A percentile compares a stretch with the other conserved stretches of the same genome.
These are phyloP conservation scores for Xylaria sp. DNA, from an alignment of 495 filamentous ascomycete species.

Conservation along the genomic window DNA sequence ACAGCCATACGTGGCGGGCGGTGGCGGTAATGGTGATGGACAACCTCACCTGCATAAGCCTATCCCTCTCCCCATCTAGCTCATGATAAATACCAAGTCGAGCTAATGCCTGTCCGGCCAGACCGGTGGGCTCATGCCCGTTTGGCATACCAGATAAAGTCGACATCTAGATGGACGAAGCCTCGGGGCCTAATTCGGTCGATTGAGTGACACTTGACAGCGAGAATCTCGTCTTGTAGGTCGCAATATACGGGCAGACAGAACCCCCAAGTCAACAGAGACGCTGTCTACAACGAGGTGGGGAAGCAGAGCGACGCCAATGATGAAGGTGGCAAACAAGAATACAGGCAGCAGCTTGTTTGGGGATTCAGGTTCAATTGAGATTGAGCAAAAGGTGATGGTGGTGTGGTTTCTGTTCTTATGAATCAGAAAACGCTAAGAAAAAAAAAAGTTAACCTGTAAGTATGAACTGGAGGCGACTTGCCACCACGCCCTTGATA, in stretches of 20 bases:
- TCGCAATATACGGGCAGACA: background rate
- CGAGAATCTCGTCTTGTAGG: background rate
- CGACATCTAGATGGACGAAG: conserved; percentile 17
- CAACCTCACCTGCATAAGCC: conserved; percentile 25
- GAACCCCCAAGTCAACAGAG: background rate
- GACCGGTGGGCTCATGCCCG: conserved; percentile 18
- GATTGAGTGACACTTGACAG: background rate
- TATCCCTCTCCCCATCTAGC: conserved; percentile 20
- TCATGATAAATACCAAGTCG: conserved; percentile 21
- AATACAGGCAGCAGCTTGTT: conserved; percentile 2
- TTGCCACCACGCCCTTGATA: background rate
- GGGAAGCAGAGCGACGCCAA: background rate
- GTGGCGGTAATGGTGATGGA: background rate
- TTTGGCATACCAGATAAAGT: conserved; percentile 12
- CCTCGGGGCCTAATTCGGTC: background rate
- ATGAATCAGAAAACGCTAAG: background rate
- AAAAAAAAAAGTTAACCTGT: background rate
- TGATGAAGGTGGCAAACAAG: conserved; percentile 1
- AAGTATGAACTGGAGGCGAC: background rate
- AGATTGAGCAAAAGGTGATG: background rate
- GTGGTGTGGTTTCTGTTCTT: background rate
- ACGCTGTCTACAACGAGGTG: background rate
- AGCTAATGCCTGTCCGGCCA: conserved; percentile 10
- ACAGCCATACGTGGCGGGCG: background rate
- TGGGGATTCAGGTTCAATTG: background rate